These are phyloP conservation scores for Drechmeria coniospora DNA, from an alignment of 2,329 filamentous ascomycete species.

Conservation along the genomic window DNA sequence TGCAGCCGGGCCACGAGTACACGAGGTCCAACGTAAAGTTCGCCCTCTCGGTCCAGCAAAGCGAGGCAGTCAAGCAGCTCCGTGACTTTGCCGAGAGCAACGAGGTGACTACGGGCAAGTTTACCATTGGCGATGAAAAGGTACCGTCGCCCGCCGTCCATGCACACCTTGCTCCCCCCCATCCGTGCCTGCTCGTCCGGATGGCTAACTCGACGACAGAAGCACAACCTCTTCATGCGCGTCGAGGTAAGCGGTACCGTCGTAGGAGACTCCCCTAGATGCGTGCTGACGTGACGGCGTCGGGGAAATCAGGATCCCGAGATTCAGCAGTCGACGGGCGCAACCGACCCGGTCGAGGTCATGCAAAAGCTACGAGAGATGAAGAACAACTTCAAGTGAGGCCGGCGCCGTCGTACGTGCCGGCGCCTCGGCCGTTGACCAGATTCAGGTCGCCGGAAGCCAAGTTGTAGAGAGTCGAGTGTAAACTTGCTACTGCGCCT, in stretches of 20 bases:
- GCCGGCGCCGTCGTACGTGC: conserved; percentile 4
- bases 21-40: conserved; percentile 96
- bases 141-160: conserved; percentile 27
- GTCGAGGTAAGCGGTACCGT: conserved; percentile 60
- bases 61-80: conserved; percentile 61
- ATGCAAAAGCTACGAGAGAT: conserved; percentile 77
- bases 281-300: too few species aligned
- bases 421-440: background rate
- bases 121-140: conserved; percentile 96
- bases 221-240: conserved; percentile 96
- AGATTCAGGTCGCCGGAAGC: conserved; percentile 12
- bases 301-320: conserved; percentile 63
- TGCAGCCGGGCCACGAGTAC: conserved; percentile 85
- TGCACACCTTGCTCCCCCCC: too few species aligned
- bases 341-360: conserved; percentile 65
- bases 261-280: too few species aligned
- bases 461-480: conserved; percentile 8
- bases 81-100: conserved; percentile 64
- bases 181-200: too few species aligned
- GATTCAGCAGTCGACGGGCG: conserved; percentile 71
- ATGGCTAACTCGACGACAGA: conserved; percentile 28
- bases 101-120: conserved; percentile 81
- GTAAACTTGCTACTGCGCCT: too few species aligned
- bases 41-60: conserved; percentile 57
- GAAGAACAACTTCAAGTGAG: conserved; percentile 66